phyloP scores from a whole-genome alignment of 805 yeast species.

The Kodamaea restingae region DNA sequence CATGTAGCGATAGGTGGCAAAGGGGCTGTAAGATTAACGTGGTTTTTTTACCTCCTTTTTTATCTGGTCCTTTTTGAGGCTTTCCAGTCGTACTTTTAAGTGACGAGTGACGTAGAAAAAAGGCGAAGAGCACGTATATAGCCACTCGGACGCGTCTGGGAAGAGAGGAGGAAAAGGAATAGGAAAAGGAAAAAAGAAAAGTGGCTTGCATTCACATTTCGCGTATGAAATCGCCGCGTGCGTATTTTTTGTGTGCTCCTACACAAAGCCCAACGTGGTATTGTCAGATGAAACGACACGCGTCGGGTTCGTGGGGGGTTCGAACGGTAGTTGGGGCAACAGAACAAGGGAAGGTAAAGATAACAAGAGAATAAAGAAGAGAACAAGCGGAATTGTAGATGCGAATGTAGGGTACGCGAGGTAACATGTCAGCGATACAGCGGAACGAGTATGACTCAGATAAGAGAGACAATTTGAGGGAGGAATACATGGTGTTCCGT shows the following conservation, averaged over 20 bases:
- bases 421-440: no score
- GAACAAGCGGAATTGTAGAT: no score
- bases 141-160: slow-evolving; percentile 1
- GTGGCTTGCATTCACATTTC: neutral
- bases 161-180: neutral
- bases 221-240: slow-evolving; percentile 1
- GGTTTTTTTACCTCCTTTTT: neutral
- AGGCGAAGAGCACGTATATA: slow-evolving; percentile 2
- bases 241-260: neutral
- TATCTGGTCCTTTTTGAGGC: neutral
- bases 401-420: no score
- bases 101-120: neutral
- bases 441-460: no score
- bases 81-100: no score
- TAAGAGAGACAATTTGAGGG: no score
- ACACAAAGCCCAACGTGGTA: slow-evolving; percentile 1
- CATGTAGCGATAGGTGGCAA: neutral
- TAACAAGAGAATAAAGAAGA: no score
- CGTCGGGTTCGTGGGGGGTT: slow-evolving; percentile 1
- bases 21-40: neutral
- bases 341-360: no score
- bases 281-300: slow-evolving; percentile 2
- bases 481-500: no score
- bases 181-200: slow-evolving; percentile 1
- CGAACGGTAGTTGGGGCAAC: neutral